Base-by-base conservation (phyloP, 2,329 filamentous ascomycete species). In the Colletotrichum sojae region DNA sequence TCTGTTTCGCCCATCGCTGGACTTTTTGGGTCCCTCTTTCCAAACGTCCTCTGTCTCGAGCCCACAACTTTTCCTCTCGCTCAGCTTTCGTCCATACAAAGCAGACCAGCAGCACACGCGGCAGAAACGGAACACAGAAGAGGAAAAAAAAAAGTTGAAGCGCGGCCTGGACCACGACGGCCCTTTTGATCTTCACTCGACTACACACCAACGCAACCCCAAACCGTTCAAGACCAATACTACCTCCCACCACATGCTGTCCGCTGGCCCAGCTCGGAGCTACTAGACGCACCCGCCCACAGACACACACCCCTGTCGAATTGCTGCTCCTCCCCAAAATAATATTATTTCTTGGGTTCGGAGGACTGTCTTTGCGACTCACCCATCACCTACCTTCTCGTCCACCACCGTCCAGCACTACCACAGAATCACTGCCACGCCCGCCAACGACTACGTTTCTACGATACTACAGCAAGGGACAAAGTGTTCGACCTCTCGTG, bases 401-500 rank as follows among this genome's bases (percentile, higher is more conserved):
- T 46, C 49, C 39, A 66, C 49, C 58, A 58, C 57, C 61, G 22
- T 57, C 59, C 51, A 71, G 63, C 64, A 65, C 43, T 39, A 56
- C 53, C 15, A 59, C 61, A 53, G 39, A 31, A 39, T 43, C 39
- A 61, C 61, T 8, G 39, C 61, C 45, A 16, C 45, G 20, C 52
- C 57, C 31, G 45, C 66, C 12, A 61, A 65, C 51, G 9, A 64
- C 45, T 22, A 49, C 45, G 27, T n/a, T 31, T 53, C 40, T 68
- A 58, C 73, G 68, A 73, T 75, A 71, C 74, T 74, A 63, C 73
- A 74, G 71, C 71, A 67, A 73, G 73, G 56, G 39, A 70, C 31
- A 69, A 66, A 68, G 66, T 61, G 66, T 71, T 62, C 59, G 71
- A 52, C 69, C 40, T 66, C 63, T 70, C 73, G 57, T 75, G 76